Conservation (phyloP, 2,329 filamentous ascomycete species). For the Beauveria caledonica region DNA sequence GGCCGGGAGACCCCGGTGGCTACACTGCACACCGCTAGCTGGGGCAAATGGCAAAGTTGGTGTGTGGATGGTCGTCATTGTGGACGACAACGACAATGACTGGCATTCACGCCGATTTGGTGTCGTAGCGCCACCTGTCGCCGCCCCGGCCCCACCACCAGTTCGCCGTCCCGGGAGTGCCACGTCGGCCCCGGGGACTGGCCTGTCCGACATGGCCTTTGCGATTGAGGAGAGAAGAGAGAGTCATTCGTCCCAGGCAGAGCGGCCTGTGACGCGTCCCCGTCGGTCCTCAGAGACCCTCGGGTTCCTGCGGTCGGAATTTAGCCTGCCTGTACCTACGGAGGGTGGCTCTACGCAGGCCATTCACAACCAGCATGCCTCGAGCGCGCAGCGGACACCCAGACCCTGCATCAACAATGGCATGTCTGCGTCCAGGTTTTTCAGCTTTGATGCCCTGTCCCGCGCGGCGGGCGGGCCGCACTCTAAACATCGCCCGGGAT, state of each 20-base stretch:
- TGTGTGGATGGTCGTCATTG: conserved; percentile 70
- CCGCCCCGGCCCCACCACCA: neutral
- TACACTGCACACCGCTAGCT: conserved; percentile 66
- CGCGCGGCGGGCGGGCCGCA: conserved; percentile 8
- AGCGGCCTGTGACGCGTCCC: neutral
- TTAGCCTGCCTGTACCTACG: neutral
- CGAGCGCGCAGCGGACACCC: conserved; percentile 6
- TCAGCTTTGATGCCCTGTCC: conserved; percentile 11
- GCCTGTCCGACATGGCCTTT: neutral
- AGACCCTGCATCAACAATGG: neutral
- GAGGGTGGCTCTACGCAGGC: conserved; percentile 9
- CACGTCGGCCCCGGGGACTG: neutral
- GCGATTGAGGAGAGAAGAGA: neutral
- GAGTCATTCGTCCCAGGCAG: neutral
- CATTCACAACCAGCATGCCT: conserved; percentile 13
- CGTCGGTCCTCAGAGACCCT: conserved; percentile 16
- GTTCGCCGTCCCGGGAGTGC: neutral
- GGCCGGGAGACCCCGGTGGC: conserved; percentile 59
- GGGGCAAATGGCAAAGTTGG: conserved; percentile 59
- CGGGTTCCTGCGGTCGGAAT: conserved; percentile 5
- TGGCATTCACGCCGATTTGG: neutral
- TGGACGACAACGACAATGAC: conserved; percentile 53
- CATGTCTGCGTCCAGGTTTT: conserved; percentile 13
- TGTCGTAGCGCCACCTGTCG: neutral
- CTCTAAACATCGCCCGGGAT: neutral